Evolutionary conservation across 2,329 filamentous ascomycete genomes (phyloP).

Genomic region (Stagonosporopsis cucurbitacearum): DNA sequence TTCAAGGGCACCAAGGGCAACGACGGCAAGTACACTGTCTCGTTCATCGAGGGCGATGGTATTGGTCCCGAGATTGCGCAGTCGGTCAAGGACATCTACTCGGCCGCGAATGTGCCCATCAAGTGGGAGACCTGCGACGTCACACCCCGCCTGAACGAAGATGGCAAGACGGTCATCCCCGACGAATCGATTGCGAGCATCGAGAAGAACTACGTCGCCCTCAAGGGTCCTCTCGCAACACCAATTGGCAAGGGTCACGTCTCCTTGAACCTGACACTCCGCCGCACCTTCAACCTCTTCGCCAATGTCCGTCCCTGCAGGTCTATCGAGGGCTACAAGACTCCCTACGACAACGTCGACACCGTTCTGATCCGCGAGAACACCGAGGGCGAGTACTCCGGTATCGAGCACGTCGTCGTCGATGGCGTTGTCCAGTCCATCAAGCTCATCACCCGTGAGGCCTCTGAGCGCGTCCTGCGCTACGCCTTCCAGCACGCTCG

Average conservation of each 20-base stretch:
- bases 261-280: conserved; percentile 97
- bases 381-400: conserved; percentile 99
- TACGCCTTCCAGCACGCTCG: conserved; percentile 99
- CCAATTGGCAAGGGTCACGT: conserved; percentile 99
- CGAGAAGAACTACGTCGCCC: conserved; percentile 92
- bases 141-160: conserved; percentile 88
- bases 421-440: conserved; percentile 99
- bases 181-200: conserved; percentile 93
- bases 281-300: conserved; percentile 99
- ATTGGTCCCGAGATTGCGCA: conserved; percentile 98
- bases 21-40: conserved; percentile 94
- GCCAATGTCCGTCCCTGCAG: conserved; percentile 98
- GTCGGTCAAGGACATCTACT: conserved; percentile 98
- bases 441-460: conserved; percentile 97
- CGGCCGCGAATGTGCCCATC: conserved; percentile 92
- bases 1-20: conserved; percentile 90
- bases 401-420: conserved; percentile 97
- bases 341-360: conserved; percentile 95
- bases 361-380: conserved; percentile 99
- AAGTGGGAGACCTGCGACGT: conserved; percentile 98
- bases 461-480: conserved; percentile 91
- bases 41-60: conserved; percentile 97
- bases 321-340: conserved; percentile 97
- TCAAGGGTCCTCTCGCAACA: conserved; percentile 98
- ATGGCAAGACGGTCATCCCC: conserved; percentile 95